Evolutionary conservation across 2,329 filamentous ascomycete species (phyloP).

Genomic region (Phialophora verrucosa): DNA sequence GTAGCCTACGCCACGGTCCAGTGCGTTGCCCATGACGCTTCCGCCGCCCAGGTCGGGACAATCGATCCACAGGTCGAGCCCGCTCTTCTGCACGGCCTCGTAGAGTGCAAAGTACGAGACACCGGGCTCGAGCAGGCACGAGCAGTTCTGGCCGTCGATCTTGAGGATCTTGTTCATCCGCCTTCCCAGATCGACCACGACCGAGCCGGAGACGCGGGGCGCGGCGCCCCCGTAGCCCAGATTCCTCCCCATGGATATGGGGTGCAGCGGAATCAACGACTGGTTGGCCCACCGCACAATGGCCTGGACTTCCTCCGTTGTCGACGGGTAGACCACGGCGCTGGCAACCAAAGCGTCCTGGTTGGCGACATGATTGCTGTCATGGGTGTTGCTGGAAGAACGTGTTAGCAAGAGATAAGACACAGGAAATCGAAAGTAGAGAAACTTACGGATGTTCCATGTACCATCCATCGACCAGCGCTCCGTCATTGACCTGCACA

Average conservation of each 20-base stretch:
- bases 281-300: constrained; percentile 39
- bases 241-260: constrained; percentile 35
- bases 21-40: constrained; percentile 45
- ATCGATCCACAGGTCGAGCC: constrained; percentile 54
- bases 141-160: constrained; percentile 46
- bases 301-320: constrained; percentile 22
- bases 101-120: constrained; percentile 51
- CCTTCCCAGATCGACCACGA: constrained; percentile 51
- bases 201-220: constrained; percentile 50
- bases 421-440: neutral
- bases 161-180: constrained; percentile 50
- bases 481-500: constrained; percentile 20
- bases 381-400: constrained; percentile 18
- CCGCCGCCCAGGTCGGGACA: constrained; percentile 46
- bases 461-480: constrained; percentile 22
- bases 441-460: constrained; percentile 22
- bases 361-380: constrained; percentile 23
- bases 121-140: constrained; percentile 52
- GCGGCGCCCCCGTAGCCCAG: constrained; percentile 53
- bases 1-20: constrained; percentile 46
- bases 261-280: constrained; percentile 45
- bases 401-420: neutral
- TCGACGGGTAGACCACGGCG: constrained; percentile 22
- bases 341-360: constrained; percentile 23
- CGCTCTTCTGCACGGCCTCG: constrained; percentile 45